Evolutionary conservation across 2,329 filamentous ascomycete genomes (phyloP).

Genomic region (Epichloe glyceriae): DNA sequence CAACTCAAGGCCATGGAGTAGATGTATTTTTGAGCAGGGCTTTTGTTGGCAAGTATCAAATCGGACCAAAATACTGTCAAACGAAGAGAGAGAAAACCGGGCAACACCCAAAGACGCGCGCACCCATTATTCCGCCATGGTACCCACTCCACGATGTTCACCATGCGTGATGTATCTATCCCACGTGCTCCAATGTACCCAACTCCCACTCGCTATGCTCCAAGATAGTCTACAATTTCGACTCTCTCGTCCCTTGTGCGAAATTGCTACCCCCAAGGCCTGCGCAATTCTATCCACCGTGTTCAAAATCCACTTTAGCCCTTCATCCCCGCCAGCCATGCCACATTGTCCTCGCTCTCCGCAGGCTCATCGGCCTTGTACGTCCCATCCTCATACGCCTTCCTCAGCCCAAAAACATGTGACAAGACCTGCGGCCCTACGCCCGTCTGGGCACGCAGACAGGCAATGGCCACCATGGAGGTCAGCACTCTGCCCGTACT

Average conservation of each 20-base stretch:
- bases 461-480: conserved; percentile 59
- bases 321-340: conserved; percentile 33
- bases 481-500: conserved; percentile 59
- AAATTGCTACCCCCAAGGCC: conserved; percentile 32
- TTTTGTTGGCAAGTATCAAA: too few relatives aligned
- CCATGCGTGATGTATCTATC: neutral
- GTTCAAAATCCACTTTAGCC: conserved; percentile 32
- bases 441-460: conserved; percentile 65
- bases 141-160: too few relatives aligned
- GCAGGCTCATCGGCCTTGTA: conserved; percentile 24
- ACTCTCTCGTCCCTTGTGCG: conserved; percentile 10
- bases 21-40: neutral
- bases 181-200: too few relatives aligned
- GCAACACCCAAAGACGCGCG: too few relatives aligned
- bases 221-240: conserved; percentile 7
- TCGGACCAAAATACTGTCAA: too few relatives aligned
- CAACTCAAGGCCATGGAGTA: conserved; percentile 36
- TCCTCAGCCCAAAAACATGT: conserved; percentile 69
- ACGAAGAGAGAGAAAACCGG: too few relatives aligned
- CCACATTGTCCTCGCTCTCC: conserved; percentile 21
- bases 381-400: conserved; percentile 57
- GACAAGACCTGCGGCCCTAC: conserved; percentile 72
- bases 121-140: too few relatives aligned
- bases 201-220: neutral
- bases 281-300: conserved; percentile 32